These are phyloP conservation scores for Fusarium graminum DNA, from an alignment of 2,329 filamentous ascomycete species.

Conservation along the genomic window DNA sequence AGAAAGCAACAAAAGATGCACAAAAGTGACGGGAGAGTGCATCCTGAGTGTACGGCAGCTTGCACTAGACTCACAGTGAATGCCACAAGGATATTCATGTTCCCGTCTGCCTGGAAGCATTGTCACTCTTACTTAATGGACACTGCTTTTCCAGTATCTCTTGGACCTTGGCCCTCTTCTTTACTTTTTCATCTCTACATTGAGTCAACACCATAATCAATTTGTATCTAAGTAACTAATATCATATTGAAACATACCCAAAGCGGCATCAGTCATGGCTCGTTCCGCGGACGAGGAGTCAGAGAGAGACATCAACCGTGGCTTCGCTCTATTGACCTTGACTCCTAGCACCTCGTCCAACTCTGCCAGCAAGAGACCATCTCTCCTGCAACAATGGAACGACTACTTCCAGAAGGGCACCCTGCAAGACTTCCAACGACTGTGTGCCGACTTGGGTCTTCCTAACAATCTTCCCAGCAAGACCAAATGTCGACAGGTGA, in stretches of 20 bases:
- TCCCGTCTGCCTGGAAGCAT: background rate
- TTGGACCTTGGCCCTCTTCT: background rate
- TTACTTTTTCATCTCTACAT: background rate
- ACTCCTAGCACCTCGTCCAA: background rate
- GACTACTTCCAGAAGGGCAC: constrained; percentile 50
- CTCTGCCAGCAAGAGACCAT: background rate
- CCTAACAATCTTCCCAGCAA: constrained; percentile 56
- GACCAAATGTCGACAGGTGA: constrained; percentile 60
- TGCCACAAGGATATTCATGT: constrained; percentile 3
- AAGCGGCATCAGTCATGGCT: background rate
- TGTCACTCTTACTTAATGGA: background rate
- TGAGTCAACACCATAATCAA: background rate
- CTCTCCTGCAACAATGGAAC: constrained; percentile 44
- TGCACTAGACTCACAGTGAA: constrained; percentile 15
- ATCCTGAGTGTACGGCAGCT: background rate
- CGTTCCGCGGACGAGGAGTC: background rate
- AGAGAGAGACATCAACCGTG: constrained; percentile 4
- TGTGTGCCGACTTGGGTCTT: constrained; percentile 61
- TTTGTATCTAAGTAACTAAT: background rate
- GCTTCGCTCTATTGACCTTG: background rate
- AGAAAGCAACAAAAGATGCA: background rate
- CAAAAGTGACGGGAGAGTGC: background rate
- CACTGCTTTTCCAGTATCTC: background rate
- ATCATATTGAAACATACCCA: background rate
- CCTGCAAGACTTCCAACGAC: constrained; percentile 60